Base-by-base conservation (phyloP, 164 flowering plant species). In the Vitis labrusca region DNA sequence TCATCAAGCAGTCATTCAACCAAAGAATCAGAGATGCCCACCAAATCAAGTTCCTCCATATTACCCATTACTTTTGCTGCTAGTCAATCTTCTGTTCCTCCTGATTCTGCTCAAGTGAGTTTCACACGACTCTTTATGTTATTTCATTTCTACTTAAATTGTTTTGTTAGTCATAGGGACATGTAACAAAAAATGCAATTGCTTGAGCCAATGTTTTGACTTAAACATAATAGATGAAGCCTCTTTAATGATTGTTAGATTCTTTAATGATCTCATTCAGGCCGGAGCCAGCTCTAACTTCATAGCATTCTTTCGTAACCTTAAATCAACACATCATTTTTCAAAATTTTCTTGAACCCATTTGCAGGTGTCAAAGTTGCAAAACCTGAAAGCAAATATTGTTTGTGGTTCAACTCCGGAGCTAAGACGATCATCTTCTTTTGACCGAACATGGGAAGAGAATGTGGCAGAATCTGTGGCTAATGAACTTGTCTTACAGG, bases 381-480 rank as follows among this genome's bases (percentile, higher is more conserved):
- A 84, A 69, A 85, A 79, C 69, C 47, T 75, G 7, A 91, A 90
- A 79, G 75, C 89, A 67, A 91, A 80, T 75, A 49, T 58, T 44
- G 81, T 70, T 11, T 72, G 76, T 71, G 86, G 88, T 57, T 73
- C 97, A 72, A 73, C 64, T 54, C 77, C 97, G 8, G 95, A 89
- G 81, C 84, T 96, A 10, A 82, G 97, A 74, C 88, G 99, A 73
- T 90, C 98, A 55, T 90, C 99, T 61, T 96, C 99, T 47, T 93
- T 93, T 77, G 98, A 93, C 73, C 85, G 88, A 82, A 82, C 92
- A 57, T 93, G 99, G 97, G 99, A 96, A 77, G 99, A 96, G 77
- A 90, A 73, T 72, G 87, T 96, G 44, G 97, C 99, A 32, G 99
- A 96, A 74, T 85, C 98, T 76, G 91, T 93, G 55, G 95, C 99